Evolutionary conservation across 495 filamentous ascomycete genomes (phyloP), one percentile per base, ranked within the genome.

Genomic region (Aspergillus heteromorphus): DNA sequence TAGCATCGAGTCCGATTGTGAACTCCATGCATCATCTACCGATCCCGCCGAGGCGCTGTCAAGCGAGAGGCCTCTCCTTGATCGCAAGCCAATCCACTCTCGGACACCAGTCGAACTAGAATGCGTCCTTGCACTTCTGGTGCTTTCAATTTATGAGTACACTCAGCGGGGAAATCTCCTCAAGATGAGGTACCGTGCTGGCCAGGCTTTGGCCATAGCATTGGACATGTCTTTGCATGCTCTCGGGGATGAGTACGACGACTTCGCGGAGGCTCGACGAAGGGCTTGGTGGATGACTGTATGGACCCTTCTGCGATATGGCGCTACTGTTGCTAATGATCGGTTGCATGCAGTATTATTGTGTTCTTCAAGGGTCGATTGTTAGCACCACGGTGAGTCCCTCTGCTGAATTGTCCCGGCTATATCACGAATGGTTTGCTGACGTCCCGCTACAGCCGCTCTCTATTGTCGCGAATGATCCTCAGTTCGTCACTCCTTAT

Each of bases 211-310:
- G 54, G 72, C 76, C 16, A 66, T 79, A 45, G 81, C 81, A 17
- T 66, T 81, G 63, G 74, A 78, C 43, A 70, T 81, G 54, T 73
- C 67, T 20, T 71, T 85, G 8, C 78, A 83, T 68, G 63, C 66
- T 1, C 63, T 69, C 30, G 68, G 64, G 10, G 63, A 63, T n/a
- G 69, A 75, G 6, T 72, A 75, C 19, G 72, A 80, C 56, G 75
- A 76, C 40, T 73, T 69, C 41, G 75, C 73, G 3, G 82, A 85
- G 58, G 79, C 79, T 43, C 74, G 75, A 59, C 68, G 78, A 29
- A 73, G 81, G 58, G 73, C 76, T 42, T 85, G 82, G 82, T 85
- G 82, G 82, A 83, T 83, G 81, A 84, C 80, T 49, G 78, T 79
- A 69, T 31, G 64, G 21, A 18, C 1, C 14, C 27, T 34, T 4